phyloP scores from a whole-genome alignment of 2,329 filamentous ascomycete genomes.

The Calycina herbarum region DNA sequence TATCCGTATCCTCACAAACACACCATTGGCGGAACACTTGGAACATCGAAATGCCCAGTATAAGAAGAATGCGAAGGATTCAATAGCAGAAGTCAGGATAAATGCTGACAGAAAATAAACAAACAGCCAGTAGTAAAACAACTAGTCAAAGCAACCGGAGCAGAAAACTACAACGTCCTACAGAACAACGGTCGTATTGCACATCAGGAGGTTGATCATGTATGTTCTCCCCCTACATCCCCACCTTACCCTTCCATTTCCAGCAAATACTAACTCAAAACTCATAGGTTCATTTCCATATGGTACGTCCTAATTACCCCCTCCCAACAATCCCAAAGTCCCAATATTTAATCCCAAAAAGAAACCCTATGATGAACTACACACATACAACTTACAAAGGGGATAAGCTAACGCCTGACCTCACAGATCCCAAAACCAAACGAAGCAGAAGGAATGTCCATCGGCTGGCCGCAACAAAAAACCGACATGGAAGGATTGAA shows the following conservation, averaged over 20 bases:
- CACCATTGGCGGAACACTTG: no score
- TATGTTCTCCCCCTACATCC: slow-evolving; percentile 45
- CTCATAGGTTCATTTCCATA: slow-evolving; percentile 82
- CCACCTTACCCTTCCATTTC: neutral
- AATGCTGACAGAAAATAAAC: neutral
- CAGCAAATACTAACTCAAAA: neutral
- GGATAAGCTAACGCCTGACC: neutral
- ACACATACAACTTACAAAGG: neutral
- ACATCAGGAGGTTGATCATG: slow-evolving; percentile 91
- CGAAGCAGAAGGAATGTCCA: slow-evolving; percentile 71
- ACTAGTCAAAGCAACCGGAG: slow-evolving; percentile 74
- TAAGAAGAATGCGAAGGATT: no score
- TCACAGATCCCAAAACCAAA: slow-evolving; percentile 90
- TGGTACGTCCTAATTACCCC: slow-evolving; percentile 54
- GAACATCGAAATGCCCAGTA: no score
- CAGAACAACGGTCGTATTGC: slow-evolving; percentile 95
- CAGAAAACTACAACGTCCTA: slow-evolving; percentile 84
- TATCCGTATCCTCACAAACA: no score
- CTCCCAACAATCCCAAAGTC: neutral
- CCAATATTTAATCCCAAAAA: neutral
- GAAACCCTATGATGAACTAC: no score
- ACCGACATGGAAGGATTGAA: slow-evolving; percentile 83
- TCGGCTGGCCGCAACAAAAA: slow-evolving; percentile 75
- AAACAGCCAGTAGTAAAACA: slow-evolving; percentile 77
- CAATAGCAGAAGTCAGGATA: neutral